Evolutionary conservation across 768 basidiomycete genomes (phyloP).

Genomic region (Russula olivacea): DNA sequence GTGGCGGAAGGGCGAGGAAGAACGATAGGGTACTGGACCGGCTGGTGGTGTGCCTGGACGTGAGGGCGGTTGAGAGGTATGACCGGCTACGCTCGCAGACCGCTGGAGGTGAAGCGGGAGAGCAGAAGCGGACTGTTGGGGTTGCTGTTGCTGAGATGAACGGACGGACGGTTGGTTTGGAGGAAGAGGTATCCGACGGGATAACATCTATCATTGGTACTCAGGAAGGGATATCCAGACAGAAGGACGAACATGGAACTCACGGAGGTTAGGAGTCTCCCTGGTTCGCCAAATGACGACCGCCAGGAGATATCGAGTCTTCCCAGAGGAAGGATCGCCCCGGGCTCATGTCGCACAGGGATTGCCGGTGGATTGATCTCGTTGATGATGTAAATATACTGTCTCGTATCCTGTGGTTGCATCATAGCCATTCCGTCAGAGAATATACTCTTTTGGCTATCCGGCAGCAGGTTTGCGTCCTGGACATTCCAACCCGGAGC

Average conservation of each 20-base stretch:
- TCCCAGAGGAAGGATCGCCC: slow-evolving; percentile 74
- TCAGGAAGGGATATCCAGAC: background rate
- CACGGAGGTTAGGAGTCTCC: slow-evolving; percentile 78
- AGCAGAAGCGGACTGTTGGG: slow-evolving; percentile 55
- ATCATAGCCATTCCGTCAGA: slow-evolving; percentile 62
- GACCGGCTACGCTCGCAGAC: slow-evolving; percentile 32
- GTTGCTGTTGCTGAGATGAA: slow-evolving; percentile 31
- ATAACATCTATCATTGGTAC: slow-evolving; percentile 50
- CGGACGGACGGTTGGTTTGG: slow-evolving; percentile 35
- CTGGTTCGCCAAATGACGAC: slow-evolving; percentile 79
- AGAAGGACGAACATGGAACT: slow-evolving; percentile 21
- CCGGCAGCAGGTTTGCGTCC: slow-evolving; percentile 45
- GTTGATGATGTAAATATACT: slow-evolving; percentile 79
- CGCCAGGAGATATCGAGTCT: slow-evolving; percentile 85
- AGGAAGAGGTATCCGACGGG: slow-evolving; percentile 64
- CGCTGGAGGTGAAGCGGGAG: slow-evolving; percentile 74
- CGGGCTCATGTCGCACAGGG: slow-evolving; percentile 53
- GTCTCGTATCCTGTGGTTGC: slow-evolving; percentile 78
- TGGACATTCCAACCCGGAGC: slow-evolving; percentile 57
- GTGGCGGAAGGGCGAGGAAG: slow-evolving; percentile 39
- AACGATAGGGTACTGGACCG: slow-evolving; percentile 39
- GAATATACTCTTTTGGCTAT: slow-evolving; percentile 40
- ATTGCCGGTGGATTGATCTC: slow-evolving; percentile 43
- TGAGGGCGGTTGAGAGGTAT: slow-evolving; percentile 45
- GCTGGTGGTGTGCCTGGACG: slow-evolving; percentile 55